Evolutionary conservation across 1,284 basidiomycete genomes (phyloP).

Genomic region (Leccinum proliferum): DNA sequence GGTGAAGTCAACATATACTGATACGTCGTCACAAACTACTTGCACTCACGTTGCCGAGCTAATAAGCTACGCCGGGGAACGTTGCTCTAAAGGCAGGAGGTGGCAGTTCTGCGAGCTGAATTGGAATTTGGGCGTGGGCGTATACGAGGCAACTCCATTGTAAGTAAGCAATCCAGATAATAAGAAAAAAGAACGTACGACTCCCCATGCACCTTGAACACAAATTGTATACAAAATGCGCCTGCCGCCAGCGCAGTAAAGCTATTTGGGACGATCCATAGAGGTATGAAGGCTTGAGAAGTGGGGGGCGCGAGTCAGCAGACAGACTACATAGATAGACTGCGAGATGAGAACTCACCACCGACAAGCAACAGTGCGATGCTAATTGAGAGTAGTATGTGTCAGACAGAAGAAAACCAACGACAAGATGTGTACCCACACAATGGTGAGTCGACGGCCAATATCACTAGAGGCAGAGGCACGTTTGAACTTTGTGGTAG

Average conservation of each 20-base stretch:
- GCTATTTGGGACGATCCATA: constrained; percentile 77
- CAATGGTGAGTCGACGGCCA: constrained; percentile 84
- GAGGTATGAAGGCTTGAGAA: constrained; percentile 59
- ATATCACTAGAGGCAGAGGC: constrained; percentile 34
- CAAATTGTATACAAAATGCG: constrained; percentile 83
- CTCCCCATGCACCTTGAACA: constrained; percentile 82
- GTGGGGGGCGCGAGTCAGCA: background rate
- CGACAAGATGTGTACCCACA: constrained; percentile 36
- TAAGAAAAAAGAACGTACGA: constrained; percentile 39
- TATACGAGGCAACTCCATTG: background rate
- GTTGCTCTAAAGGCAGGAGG: constrained; percentile 91
- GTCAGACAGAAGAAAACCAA: background rate
- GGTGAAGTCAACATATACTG: background rate
- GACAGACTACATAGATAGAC: background rate
- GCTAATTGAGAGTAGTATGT: constrained; percentile 26
- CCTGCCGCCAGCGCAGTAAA: constrained; percentile 69
- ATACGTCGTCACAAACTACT: background rate
- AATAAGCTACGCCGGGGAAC: constrained; percentile 90
- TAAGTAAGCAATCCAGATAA: constrained; percentile 4
- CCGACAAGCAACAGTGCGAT: constrained; percentile 54
- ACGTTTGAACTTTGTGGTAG: too few relatives aligned
- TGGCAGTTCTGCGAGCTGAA: constrained; percentile 84
- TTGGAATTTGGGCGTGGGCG: constrained; percentile 61
- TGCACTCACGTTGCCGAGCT: constrained; percentile 62
- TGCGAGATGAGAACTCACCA: constrained; percentile 13